Evolutionary conservation across 1,284 basidiomycete genomes (phyloP).

Genomic region (Cutaneotrichosporon mucoides): DNA sequence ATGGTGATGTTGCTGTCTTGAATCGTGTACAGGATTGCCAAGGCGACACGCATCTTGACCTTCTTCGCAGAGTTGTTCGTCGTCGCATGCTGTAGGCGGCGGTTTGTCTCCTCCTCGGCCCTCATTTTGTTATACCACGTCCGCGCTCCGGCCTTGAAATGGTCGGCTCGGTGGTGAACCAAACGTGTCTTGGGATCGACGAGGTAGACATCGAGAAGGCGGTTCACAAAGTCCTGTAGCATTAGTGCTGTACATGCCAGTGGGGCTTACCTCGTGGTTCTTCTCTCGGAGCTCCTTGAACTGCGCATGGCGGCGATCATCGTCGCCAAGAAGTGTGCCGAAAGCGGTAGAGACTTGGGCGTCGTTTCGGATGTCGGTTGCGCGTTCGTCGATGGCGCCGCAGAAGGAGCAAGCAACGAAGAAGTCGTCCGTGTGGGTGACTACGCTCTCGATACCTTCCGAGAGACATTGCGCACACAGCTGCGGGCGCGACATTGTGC

Average conservation of each 20-base stretch:
- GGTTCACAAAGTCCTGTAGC: slow-evolving; percentile 11
- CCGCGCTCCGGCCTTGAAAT: slow-evolving; percentile 17
- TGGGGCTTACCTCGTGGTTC: slow-evolving; percentile 14
- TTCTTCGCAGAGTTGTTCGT: slow-evolving; percentile 9
- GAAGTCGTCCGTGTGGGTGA: background rate
- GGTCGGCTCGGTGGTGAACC: slow-evolving; percentile 1
- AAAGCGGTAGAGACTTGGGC: slow-evolving; percentile 13
- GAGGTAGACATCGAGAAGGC: slow-evolving; percentile 14
- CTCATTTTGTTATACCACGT: slow-evolving; percentile 18
- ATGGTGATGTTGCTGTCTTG: slow-evolving; percentile 29
- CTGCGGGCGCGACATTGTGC: background rate
- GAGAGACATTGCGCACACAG: slow-evolving; percentile 9
- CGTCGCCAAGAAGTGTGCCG: slow-evolving; percentile 21
- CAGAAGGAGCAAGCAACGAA: slow-evolving; percentile 25
- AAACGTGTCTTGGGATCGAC: slow-evolving; percentile 9
- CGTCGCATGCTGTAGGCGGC: background rate
- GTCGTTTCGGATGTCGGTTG: slow-evolving; percentile 14
- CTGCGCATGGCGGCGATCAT: slow-evolving; percentile 2
- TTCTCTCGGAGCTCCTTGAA: slow-evolving; percentile 10
- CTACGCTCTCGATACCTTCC: slow-evolving; percentile 4
- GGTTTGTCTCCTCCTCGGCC: background rate
- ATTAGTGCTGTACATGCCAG: background rate
- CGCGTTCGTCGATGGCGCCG: slow-evolving; percentile 23
- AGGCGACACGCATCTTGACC: slow-evolving; percentile 22
- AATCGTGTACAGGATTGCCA: slow-evolving; percentile 28